A percentile compares a stretch with the other conserved stretches of the same genome.
These are phyloP conservation scores for Tagetes patula DNA, from an alignment of 129 eudicot species.

Conservation along the genomic window DNA sequence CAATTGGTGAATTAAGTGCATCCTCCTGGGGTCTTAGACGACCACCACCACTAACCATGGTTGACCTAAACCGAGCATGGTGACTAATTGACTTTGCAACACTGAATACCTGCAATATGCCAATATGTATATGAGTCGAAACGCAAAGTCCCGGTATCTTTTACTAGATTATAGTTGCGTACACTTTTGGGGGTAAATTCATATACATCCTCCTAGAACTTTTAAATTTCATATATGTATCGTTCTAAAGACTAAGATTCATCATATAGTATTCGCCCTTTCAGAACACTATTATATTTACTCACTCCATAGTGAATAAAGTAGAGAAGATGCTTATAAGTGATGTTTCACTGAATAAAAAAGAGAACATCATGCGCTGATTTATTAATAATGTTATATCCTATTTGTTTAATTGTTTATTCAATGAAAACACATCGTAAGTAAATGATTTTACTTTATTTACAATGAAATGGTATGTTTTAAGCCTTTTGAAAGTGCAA, in stretches of 20 bases:
- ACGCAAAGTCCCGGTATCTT: neutral
- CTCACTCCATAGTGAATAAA: neutral
- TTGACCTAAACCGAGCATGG: slow-evolving; percentile 92
- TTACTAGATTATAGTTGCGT: neutral
- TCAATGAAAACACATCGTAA: too few species aligned
- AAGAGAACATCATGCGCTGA: neutral
- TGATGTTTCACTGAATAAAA: neutral
- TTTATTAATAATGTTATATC: neutral
- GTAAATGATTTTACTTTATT: too few species aligned
- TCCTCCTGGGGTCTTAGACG: slow-evolving; percentile 95
- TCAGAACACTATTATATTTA: neutral
- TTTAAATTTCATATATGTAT: neutral
- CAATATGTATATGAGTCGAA: slow-evolving; percentile 10
- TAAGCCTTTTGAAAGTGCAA: too few species aligned
- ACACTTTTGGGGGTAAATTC: neutral
- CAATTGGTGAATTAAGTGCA: slow-evolving; percentile 76
- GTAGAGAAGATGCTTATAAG: neutral
- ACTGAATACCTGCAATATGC: slow-evolving; percentile 63
- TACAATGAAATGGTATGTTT: too few species aligned
- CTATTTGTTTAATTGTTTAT: neutral
- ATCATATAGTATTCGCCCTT: neutral
- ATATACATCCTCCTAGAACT: neutral
- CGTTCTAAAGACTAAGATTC: neutral
- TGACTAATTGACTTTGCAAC: slow-evolving; percentile 90
- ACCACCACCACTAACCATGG: slow-evolving; percentile 97